Conservation (phyloP, 2,329 filamentous ascomycete species). For the Aureobasidium namibiae region DNA sequence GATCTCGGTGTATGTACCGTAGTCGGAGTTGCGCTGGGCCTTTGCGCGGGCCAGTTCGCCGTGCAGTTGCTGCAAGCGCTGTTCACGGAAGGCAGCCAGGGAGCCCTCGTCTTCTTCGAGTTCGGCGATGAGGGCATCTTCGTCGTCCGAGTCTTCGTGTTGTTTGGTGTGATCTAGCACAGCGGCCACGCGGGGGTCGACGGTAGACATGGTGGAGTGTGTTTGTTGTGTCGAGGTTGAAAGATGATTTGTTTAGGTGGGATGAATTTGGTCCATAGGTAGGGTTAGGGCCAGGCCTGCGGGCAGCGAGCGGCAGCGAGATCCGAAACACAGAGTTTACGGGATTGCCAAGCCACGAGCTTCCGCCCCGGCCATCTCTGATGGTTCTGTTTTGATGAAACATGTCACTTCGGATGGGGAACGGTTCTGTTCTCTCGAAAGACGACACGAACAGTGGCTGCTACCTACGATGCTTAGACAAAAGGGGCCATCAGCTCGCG, state of each 20-base stretch:
- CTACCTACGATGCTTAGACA: not conserved
- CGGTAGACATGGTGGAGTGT: conserved; percentile 31
- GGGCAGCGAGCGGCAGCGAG: not conserved
- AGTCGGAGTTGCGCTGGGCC: conserved; percentile 40
- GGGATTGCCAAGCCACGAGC: not conserved
- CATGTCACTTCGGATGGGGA: conserved; percentile 1
- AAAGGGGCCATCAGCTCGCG: not conserved
- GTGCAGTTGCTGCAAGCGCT: conserved; percentile 50
- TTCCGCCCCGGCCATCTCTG: not conserved
- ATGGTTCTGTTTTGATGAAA: not conserved
- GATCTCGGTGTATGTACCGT: conserved; percentile 48
- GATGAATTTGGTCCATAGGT: not conserved
- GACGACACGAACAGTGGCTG: not conserved
- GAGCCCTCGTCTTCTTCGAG: conserved; percentile 44
- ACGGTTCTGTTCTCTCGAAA: not conserved
- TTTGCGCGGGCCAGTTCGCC: conserved; percentile 47
- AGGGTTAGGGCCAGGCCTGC: not conserved
- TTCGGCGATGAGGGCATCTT: conserved; percentile 52
- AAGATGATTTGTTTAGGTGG: not conserved
- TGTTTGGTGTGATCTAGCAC: conserved; percentile 36
- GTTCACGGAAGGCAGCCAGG: conserved; percentile 47
- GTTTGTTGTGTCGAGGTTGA: not conserved
- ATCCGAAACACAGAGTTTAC: not conserved
- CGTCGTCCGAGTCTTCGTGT: conserved; percentile 41
- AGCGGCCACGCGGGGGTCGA: conserved; percentile 45